Conservation (phyloP, 2,329 filamentous ascomycete species). For the Arachnomyces sp. region DNA sequence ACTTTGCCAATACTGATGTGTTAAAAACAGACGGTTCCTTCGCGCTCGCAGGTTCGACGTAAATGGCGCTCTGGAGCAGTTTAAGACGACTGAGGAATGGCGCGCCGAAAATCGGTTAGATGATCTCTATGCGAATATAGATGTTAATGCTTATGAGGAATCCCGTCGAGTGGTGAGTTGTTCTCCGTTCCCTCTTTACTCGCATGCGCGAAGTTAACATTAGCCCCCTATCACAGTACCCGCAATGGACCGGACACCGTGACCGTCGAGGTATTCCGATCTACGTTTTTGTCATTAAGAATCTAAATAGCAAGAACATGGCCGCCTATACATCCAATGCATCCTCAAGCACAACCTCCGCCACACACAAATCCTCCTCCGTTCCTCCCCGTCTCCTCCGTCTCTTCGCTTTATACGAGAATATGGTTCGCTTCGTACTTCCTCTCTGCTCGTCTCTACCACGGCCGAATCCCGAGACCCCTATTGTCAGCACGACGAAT, state of each 20-base stretch:
- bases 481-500: constrained; percentile 86
- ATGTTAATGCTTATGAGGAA: constrained; percentile 74
- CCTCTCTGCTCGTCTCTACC: constrained; percentile 75
- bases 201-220: constrained; percentile 11
- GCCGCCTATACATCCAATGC: constrained; percentile 59
- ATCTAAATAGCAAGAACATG: constrained; percentile 76
- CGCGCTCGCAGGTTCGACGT: constrained; percentile 76
- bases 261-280: constrained; percentile 87
- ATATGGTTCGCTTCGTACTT: constrained; percentile 77
- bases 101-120: constrained; percentile 71
- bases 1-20: neutral
- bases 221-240: constrained; percentile 54
- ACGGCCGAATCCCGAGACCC: constrained; percentile 67
- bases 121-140: constrained; percentile 76
- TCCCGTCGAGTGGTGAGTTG: constrained; percentile 59
- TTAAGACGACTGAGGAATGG: constrained; percentile 84
- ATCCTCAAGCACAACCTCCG: constrained; percentile 44
- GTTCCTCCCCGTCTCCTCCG: constrained; percentile 67
- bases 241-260: constrained; percentile 87
- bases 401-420: constrained; percentile 89
- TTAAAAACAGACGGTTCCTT: constrained; percentile 61
- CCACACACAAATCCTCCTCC: constrained; percentile 52
- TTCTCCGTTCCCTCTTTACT: constrained; percentile 39
- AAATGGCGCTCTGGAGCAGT: constrained; percentile 71
- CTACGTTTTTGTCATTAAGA: constrained; percentile 80